Base-by-base conservation (phyloP, 108 stramenopile species). In the Cyclotella sp. region DNA sequence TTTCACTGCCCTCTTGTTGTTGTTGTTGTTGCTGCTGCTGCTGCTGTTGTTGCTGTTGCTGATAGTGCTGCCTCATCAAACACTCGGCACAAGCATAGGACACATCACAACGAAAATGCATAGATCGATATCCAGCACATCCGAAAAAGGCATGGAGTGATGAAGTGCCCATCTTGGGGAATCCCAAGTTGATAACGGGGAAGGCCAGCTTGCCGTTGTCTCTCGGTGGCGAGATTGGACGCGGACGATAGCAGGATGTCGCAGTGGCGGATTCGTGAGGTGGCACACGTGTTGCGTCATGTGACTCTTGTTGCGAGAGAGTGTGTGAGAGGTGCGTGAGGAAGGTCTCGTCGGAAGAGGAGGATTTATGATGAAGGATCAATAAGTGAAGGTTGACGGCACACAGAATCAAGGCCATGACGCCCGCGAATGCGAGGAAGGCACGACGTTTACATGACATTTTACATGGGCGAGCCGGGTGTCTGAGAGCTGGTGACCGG, bases 81-180 rank as follows among this genome's bases (percentile, higher is more conserved):
- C 76, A 77, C 45, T 70, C 40, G 0, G 76, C 68, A 46, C 76
- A 77, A 3, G 47, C 47, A 8, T 18, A 42, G 12, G 34, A n/a
- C 26, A 24, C 41, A 5, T 34, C 0, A 26, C 69, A 70, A 57
- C 55, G 55, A 42, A 43, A 70, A 58, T 70, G 69, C 26, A 29
- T 53, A 1, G 67, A 68, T 29, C 29, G n/a, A 28, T 68, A 68
- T 30, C 67, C 67, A 11, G 27, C 67, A 49, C 67, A 68, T 3
- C 28, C 28, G 51, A 68, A 68, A 49, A 68, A 68, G 24, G 67
- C 47, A 11, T 68, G 67, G 9, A 68, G 10, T 2, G 67, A 52
- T 5, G 67, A 53, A 29, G 67, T 53, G 26, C 67, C 67, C 67
- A 68, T 68, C 29, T 68, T 68, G 30, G 67, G 67, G 12, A 68